Conservation (phyloP, 177 flowering plant genomes). For the Vitis hybrid region DNA sequence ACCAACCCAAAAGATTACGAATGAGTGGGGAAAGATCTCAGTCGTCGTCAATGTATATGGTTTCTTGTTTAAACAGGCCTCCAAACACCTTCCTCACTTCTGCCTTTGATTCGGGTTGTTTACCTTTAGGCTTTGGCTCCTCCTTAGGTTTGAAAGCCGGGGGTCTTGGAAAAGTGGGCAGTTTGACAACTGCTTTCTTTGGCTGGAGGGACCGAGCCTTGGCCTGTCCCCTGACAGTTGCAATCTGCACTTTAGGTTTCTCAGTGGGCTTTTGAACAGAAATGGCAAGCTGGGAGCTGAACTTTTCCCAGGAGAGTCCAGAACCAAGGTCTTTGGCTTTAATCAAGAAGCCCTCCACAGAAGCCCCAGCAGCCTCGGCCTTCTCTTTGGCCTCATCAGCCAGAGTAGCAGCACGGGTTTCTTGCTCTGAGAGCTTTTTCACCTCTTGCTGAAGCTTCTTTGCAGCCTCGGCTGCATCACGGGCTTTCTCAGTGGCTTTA, state of each 20-base stretch:
- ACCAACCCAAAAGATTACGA: too few species aligned
- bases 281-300: constrained; percentile 59
- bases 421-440: constrained; percentile 54
- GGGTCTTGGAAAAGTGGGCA: constrained; percentile 7
- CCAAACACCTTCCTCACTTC: constrained; percentile 86
- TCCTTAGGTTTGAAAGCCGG: constrained; percentile 16
- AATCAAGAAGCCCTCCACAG: constrained; percentile 51
- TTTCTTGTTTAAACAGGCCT: constrained; percentile 90
- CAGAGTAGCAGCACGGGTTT: constrained; percentile 45
- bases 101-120: constrained; percentile 25
- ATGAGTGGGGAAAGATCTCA: constrained; percentile 13
- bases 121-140: constrained; percentile 22
- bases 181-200: constrained; percentile 63
- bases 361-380: constrained; percentile 59
- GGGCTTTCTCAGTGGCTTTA: constrained; percentile 61
- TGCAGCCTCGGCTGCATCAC: constrained; percentile 58
- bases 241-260: constrained; percentile 64
- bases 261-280: constrained; percentile 43
- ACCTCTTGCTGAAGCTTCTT: constrained; percentile 59
- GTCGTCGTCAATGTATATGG: constrained; percentile 85
- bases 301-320: constrained; percentile 70
- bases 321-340: constrained; percentile 60
- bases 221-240: constrained; percentile 86
- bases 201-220: constrained; percentile 66
- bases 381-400: constrained; percentile 67